phyloP scores from a whole-genome alignment of 345 rosid species.

The Eucalyptus pauciflora region DNA sequence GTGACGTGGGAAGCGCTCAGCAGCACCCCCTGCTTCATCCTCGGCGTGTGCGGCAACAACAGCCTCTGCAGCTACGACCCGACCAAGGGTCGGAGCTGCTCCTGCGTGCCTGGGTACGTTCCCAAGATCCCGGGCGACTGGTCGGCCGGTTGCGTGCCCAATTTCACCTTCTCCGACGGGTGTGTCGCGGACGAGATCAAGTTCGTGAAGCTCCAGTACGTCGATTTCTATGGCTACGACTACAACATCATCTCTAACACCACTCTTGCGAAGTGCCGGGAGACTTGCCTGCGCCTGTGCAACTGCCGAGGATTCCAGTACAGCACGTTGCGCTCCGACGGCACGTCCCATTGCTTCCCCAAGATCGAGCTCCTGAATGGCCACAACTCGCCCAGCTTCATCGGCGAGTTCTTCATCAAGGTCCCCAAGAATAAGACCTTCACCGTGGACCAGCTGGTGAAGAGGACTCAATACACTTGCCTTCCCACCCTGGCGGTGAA shows the following conservation, averaged over 20 bases:
- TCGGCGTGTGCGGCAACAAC: constrained; percentile 20
- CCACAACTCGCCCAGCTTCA: neutral
- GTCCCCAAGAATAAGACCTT: neutral
- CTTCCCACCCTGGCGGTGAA: neutral
- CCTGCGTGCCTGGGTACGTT: constrained; percentile 15
- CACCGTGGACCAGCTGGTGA: neutral
- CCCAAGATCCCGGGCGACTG: constrained; percentile 1
- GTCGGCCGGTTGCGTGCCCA: constrained; percentile 13
- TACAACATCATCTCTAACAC: neutral
- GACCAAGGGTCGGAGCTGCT: constrained; percentile 4
- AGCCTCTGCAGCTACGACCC: constrained; percentile 7
- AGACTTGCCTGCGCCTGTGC: neutral
- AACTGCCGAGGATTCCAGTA: constrained; percentile 12
- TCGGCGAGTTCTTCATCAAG: neutral
- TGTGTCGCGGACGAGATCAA: neutral
- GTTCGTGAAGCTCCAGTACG: constrained; percentile 1
- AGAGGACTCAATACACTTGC: neutral
- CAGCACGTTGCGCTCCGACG: neutral
- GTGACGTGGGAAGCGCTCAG: constrained; percentile 8
- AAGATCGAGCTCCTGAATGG: neutral
- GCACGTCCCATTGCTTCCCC: neutral
- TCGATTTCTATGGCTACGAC: constrained; percentile 14
- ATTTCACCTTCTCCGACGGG: neutral
- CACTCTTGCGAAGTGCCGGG: neutral
- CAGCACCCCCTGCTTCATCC: neutral